Conservation (phyloP, 2,329 filamentous ascomycete genomes). For the Colletotrichum costaricense region DNA sequence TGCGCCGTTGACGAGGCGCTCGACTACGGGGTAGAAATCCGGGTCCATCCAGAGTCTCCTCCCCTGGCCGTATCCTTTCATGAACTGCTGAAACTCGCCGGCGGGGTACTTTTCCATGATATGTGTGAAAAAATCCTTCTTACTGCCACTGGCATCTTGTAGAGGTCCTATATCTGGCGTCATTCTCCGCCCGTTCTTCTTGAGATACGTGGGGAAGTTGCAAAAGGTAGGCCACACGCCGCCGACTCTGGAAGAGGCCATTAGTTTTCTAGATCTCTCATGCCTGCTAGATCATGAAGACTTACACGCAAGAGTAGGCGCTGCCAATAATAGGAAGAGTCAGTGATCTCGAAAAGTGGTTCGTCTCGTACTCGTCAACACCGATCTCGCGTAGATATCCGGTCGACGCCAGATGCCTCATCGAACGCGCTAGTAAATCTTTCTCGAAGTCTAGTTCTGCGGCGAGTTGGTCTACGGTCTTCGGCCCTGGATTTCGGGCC, state of each 20-base stretch:
- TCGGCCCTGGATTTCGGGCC: background rate
- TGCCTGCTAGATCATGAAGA: background rate
- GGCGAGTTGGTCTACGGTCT: background rate
- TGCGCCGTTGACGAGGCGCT: conserved; percentile 41
- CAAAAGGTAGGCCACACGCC: conserved; percentile 17
- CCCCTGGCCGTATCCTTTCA: conserved; percentile 21
- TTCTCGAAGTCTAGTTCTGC: conserved; percentile 13
- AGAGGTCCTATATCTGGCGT: background rate
- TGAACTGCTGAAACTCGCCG: conserved; percentile 13
- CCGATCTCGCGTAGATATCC: conserved; percentile 46
- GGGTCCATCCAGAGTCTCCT: conserved; percentile 30
- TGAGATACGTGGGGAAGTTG: conserved; percentile 28
- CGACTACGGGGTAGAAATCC: conserved; percentile 38
- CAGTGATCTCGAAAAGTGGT: conserved; percentile 45
- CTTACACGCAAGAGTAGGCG: conserved; percentile 43
- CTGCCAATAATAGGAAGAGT: conserved; percentile 38
- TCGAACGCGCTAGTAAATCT: conserved; percentile 42
- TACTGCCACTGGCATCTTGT: conserved; percentile 6
- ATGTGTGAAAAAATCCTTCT: conserved; percentile 25
- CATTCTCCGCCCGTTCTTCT: background rate
- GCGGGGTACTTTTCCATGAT: conserved; percentile 13
- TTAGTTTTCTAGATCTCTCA: background rate
- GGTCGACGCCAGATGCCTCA: conserved; percentile 49
- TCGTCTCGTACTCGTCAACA: conserved; percentile 45
- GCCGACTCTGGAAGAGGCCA: background rate